Conservation (phyloP, 2,329 filamentous ascomycete species). For the Lecanicillium sp. region DNA sequence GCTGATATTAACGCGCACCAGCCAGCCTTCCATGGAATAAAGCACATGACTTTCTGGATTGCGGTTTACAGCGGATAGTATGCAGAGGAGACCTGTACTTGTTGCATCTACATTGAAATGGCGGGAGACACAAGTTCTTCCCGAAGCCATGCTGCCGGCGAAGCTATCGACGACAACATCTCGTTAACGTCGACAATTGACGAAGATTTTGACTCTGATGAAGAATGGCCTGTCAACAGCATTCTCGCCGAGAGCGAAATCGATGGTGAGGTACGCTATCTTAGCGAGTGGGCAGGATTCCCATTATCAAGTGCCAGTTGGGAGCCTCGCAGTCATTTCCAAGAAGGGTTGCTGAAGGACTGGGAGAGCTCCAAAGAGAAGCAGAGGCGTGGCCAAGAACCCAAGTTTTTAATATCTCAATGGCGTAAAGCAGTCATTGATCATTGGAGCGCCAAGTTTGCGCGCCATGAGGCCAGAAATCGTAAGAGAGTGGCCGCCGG, state of each 20-base stretch:
- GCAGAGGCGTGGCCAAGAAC: conserved; percentile 21
- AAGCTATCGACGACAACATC: conserved; percentile 15
- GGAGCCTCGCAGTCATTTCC: conserved; percentile 40
- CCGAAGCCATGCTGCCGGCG: no score
- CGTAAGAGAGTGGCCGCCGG: conserved; percentile 31
- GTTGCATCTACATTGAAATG: no score
- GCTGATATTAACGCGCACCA: no score
- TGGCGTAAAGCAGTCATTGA: conserved; percentile 26
- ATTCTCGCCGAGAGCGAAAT: conserved; percentile 39
- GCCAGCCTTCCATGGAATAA: no score
- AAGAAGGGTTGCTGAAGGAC: conserved; percentile 24
- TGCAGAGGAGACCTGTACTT: no score
- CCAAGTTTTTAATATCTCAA: conserved; percentile 28
- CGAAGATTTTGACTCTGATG: conserved; percentile 25
- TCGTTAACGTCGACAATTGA: conserved; percentile 25
- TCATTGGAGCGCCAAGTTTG: conserved; percentile 19
- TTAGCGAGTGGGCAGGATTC: conserved; percentile 30
- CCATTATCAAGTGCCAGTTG: conserved; percentile 31
- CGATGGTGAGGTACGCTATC: conserved; percentile 18
- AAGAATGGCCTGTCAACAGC: conserved; percentile 41
- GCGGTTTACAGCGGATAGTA: no score
- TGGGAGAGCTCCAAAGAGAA: conserved; percentile 36
- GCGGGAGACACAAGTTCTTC: no score
- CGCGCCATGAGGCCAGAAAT: conserved; percentile 35
- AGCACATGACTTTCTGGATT: no score